Base-by-base conservation (phyloP, 2,329 filamentous ascomycete species). In the Colletotrichum musae region DNA sequence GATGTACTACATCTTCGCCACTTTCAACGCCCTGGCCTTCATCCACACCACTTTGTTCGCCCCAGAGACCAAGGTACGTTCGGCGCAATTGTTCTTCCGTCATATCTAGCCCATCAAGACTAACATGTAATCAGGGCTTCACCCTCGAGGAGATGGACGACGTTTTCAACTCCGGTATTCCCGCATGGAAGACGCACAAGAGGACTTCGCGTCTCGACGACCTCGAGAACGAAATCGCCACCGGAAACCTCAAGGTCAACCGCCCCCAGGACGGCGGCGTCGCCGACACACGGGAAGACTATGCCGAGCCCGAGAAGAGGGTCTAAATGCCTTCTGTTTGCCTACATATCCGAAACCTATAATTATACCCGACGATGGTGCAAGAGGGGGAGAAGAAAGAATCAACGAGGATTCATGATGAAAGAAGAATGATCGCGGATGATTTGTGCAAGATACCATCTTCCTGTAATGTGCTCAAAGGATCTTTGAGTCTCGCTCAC, bases 131-230 rank as follows among this genome's bases (percentile, higher is more conserved):
- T 2, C 41, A 73, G 47, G 92, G 92, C 13, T 93, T 90, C 80
- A 92, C 91, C 0, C 87, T 95, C 1, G 93, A 95, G 76, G 92
- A 95, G 76, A 91, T 94, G 78, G 92, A 93, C 72, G 88, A 88
- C 15, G 90, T 94, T 72, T 95, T 95, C 77, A 84, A 88, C 73
- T 84, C 85, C 7, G 87, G 87, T 0, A 76, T 83, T 2, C 87
- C 86, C 1, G 87, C 90, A 4, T 92, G 90, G 90, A 87, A 84
- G 77, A 83, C 79, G 6, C 77, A 74, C 41, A 76, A 78, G 59
- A 83, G 81, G 73, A 75, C 72, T 5, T 85, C 82, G 47, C 77
- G 84, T 26, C 79, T 88, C 36, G 85, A 88, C 51, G 74, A 80
- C 48, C 71, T 88, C 6, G 76, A 83, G 73, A 79, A 77, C 53